Evolutionary conservation across 345 rosid genomes (phyloP), one percentile per base, ranked within the genome.

Genomic region (Raphanus sativus): DNA sequence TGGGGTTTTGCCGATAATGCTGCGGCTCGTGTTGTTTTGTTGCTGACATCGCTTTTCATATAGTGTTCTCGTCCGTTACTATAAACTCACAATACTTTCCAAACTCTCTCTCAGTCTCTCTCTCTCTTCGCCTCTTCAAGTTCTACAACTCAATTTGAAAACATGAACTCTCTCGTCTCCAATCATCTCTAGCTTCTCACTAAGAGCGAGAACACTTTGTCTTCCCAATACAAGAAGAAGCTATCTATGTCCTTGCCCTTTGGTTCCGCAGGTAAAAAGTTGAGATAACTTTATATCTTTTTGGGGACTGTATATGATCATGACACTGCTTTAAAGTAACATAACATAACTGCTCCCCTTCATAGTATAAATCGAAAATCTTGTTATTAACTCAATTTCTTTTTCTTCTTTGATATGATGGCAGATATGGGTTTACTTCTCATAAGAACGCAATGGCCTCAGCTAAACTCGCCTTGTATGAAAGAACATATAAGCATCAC

Each of bases 401-500:
- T 40, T 40, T 40, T 13, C 48, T 40, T 40, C 28, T 77, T 77
- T 65, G 40, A 3, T 9, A 55, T 48, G 64, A 60, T 34, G 59
- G 63, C 29, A 52, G 75, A 68, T 28, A 75, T 75, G 76, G 45
- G 28, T 8, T 25, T 62, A n/a, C 24, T 11, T 29, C 34, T 71
- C 55, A 2, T 29, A 71, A 71, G 38, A 32, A 80, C 55, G 69
- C 74, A 75, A 48, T 84, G 90, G 92, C 81, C 54, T 25, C 81
- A 80, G 61, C 77, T 59, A 42, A 59, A 81, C 40, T 86, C 85
- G 1, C 81, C 76, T 12, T 90, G 96, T 73, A 71, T 88, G 77
- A 71, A 84, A 84, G 96, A 89, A 88, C 79, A 85, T 24, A 65
- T 86, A 73, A 86, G 75, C 88, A 66, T 88, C 54, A 63, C 42